Evolutionary conservation across 2,329 filamentous ascomycete species (phyloP), one percentile per base, ranked within the genome.

Genomic region (Trichoderma pleuroti): DNA sequence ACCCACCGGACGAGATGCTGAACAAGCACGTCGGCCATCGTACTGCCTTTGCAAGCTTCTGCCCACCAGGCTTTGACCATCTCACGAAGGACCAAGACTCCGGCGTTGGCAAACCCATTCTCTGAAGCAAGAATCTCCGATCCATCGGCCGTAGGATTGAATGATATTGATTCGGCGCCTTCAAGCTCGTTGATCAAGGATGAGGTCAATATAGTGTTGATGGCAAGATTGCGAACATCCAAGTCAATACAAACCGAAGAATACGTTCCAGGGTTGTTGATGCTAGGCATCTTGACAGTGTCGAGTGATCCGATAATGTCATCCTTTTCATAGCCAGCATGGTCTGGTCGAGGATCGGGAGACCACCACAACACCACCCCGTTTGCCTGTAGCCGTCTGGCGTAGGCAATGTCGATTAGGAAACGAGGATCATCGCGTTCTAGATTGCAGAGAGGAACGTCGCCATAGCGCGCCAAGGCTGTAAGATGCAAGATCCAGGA

Each of bases 11-110:
- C 93, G 5, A 99, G 87, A 81, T 99, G 95, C 78, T 97, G 94
- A 1, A 99, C 96, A 86, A 99, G 93, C 68, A 98, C 90, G 81
- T 99, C 96, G 0, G 97, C 97, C 93, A 99, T 98, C 52, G 89
- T 91, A 76, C 93, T 97, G 46, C 94, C 93, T 72, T 89, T 90
- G 78, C 93, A 96, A 7, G 96, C 97, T 80, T 99, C 95, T 1
- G 91, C 88, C 96, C 96, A 99, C 97, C 97, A 99, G 3, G 93
- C 89, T 80, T 98, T 97, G 75, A 99, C 96, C 94, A 99, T 98
- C 76, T 98, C 97, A 16, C 96, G 91, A 4, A 99, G 86, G 0
- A 99, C 96, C 8, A 91, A 88, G 5, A 98, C 92, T 68, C 94
- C 93, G 4, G 95, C 94, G 63, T 93, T 92, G n/a, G 95, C 91